phyloP scores from a whole-genome alignment of 257 asterid genomes.

The Forsythia viridissima region DNA sequence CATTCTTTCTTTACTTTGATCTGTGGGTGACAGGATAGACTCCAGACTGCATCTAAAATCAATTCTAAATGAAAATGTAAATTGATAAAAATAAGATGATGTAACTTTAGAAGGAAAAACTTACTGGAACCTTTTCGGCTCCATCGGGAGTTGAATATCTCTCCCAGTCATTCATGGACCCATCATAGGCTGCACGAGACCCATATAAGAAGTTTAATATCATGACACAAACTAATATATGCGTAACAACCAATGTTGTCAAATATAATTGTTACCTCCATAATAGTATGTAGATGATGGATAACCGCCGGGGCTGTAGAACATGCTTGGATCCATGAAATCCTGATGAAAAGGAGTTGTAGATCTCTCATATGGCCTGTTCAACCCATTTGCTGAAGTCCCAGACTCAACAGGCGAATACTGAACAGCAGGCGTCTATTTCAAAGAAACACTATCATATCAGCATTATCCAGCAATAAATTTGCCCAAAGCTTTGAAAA shows the following conservation, averaged over 20 bases:
- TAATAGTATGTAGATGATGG: slow-evolving; percentile 41
- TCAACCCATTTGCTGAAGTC: slow-evolving; percentile 24
- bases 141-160: slow-evolving; percentile 32
- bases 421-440: slow-evolving; percentile 28
- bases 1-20: background rate
- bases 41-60: background rate
- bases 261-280: slow-evolving; percentile 29
- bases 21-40: background rate
- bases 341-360: slow-evolving; percentile 30
- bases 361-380: slow-evolving; percentile 34
- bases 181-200: slow-evolving; percentile 27
- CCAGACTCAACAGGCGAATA: slow-evolving; percentile 32
- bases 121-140: slow-evolving; percentile 35
- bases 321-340: slow-evolving; percentile 34
- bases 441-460: background rate
- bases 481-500: background rate
- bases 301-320: slow-evolving; percentile 29
- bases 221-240: background rate
- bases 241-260: background rate
- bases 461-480: background rate
- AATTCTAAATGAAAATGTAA: background rate
- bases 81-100: background rate
- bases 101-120: slow-evolving; percentile 1
- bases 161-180: slow-evolving; percentile 42
- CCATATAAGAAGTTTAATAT: background rate